Base-by-base conservation (phyloP, 1,284 basidiomycete species). In the Pseudozyma hubeiensis region DNA sequence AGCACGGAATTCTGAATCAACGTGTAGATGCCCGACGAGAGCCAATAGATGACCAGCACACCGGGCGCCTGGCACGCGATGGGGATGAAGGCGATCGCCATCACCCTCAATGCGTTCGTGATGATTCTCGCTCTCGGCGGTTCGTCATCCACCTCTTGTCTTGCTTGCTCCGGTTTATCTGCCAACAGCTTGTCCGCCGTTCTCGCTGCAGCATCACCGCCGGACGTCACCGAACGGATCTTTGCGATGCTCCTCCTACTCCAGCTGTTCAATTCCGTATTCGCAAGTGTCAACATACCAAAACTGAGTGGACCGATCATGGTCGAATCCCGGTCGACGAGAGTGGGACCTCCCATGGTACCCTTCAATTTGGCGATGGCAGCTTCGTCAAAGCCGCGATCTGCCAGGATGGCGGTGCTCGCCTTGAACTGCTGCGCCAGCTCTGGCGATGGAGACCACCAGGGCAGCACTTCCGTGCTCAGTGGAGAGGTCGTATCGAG, bases 31-130 rank as follows among this genome's bases (percentile, higher is more conserved):
- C 93, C 91, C 7, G 92, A 94, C 6, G 92, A 90, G 4, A 91
- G 87, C 93, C 93, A 95, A 81, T 93, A 94, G 17, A 94, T 78
- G 47, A 90, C 87, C 17, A 95, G 87, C 50, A 91, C 93, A 66
- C 91, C 91, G 50, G 93, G 93, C 19, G 91, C 89, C 81, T 92
- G 85, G 16, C 90, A 87, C n/a, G 91, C 91, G 35, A 93, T 84
- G 24, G 92, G 86, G 53, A 94, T 93, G 63, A 93, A 89, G 14
- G 87, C 87, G 31, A 95, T 87, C 0, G 91, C 90, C 35, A 90
- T 81, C 1, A 88, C 83, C 44, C 92, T 86, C 67, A 94, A 84
- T 2, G 85, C 85, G 7, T 88, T 88, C 75, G 90, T 91, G 53
- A 92, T 85, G 37, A 91, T 84, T 67, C 88, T 88, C 3, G 58